phyloP scores from a whole-genome alignment of 495 filamentous ascomycete genomes.

The Cercophora samala region DNA sequence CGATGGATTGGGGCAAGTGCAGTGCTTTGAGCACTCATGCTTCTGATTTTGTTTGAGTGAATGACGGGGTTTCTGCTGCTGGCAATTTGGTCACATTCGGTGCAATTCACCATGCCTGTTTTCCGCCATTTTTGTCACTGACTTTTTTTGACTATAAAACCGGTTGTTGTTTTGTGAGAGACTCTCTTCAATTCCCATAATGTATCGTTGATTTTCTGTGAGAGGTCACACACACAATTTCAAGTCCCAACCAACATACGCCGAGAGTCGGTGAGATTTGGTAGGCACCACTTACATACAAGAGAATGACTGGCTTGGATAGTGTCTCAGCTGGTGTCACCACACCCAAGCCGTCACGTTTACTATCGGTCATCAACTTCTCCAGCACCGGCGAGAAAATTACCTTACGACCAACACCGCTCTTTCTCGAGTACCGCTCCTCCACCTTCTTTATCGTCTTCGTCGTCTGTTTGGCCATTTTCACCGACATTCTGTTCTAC shows the following conservation, averaged over 20 bases:
- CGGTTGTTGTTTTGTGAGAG: background rate
- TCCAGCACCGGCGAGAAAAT: constrained; percentile 36
- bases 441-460: constrained; percentile 43
- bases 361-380: constrained; percentile 11
- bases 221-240: background rate
- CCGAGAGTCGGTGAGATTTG: background rate
- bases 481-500: constrained; percentile 76
- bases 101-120: background rate
- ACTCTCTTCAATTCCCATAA: background rate
- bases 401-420: constrained; percentile 52
- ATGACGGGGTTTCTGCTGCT: background rate
- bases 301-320: background rate
- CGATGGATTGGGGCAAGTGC: background rate
- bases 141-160: background rate
- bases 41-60: background rate
- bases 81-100: background rate
- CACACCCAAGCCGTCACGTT: background rate
- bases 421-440: constrained; percentile 52
- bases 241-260: background rate
- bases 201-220: background rate
- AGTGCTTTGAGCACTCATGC: background rate
- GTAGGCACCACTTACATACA: background rate
- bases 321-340: background rate
- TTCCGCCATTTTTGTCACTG: background rate
- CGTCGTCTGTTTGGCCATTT: constrained; percentile 49